A percentile compares a stretch with the other conserved stretches of the same genome.
phyloP scores from a whole-genome alignment of 139 green algal genomes.

The Mesotaenium endlicherianum region DNA sequence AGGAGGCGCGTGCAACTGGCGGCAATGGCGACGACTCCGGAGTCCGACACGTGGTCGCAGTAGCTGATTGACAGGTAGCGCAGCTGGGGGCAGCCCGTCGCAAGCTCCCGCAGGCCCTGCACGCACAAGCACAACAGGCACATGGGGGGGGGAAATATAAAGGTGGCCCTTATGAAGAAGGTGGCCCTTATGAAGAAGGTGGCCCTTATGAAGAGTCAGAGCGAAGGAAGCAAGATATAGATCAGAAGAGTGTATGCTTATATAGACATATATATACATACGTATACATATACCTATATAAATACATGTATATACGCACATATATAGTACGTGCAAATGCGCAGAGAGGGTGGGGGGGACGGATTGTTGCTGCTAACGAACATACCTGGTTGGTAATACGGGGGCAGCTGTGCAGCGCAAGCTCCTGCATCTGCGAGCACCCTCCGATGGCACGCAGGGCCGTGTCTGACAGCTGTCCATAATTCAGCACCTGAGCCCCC shows the following conservation, averaged over 20 bases:
- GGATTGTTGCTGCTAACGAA: too few relatives aligned
- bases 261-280: too few relatives aligned
- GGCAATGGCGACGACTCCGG: constrained; percentile 38
- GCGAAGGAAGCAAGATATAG: too few relatives aligned
- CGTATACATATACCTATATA: too few relatives aligned
- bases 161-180: too few relatives aligned
- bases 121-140: neutral
- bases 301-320: too few relatives aligned
- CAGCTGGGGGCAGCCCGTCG: neutral
- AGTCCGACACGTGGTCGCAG: constrained; percentile 35
- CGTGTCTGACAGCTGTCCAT: constrained; percentile 29
- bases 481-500: constrained; percentile 34
- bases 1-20: constrained; percentile 18
- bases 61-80: constrained; percentile 28
- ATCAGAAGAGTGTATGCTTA: too few relatives aligned
- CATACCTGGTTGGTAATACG: constrained; percentile 20
- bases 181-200: too few relatives aligned
- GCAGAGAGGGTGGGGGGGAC: too few relatives aligned
- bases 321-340: too few relatives aligned
- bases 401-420: constrained; percentile 38
- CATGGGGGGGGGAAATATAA: neutral
- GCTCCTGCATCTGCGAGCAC: constrained; percentile 24
- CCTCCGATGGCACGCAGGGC: constrained; percentile 2
- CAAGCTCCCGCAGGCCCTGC: constrained; percentile 23
- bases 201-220: too few relatives aligned